Conservation (phyloP, 177 flowering plant genomes). For the Vitis hybrid region DNA sequence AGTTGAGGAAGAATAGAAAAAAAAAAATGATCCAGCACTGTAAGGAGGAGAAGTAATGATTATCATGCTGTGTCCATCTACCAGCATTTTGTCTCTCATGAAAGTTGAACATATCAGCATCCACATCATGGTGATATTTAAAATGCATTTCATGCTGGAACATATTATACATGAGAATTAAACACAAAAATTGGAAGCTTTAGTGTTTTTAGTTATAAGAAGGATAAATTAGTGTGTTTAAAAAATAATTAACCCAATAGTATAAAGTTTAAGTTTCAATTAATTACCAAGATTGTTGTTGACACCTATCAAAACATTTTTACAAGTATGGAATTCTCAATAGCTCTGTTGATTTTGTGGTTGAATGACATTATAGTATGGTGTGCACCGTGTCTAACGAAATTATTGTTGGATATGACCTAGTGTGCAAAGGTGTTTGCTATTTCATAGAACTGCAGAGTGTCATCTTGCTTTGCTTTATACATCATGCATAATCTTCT, state of each 20-base stretch:
- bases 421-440: background rate
- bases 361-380: background rate
- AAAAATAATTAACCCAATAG: background rate
- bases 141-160: too few species aligned
- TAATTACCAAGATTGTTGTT: background rate
- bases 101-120: too few species aligned
- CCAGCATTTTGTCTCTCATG: too few species aligned
- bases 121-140: background rate
- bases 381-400: background rate
- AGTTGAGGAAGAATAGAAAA: too few species aligned
- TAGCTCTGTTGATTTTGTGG: background rate
- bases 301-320: background rate
- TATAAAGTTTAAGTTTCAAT: background rate
- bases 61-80: too few species aligned
- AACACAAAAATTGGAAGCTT: background rate
- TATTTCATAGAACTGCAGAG: background rate
- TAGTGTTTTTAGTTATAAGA: background rate
- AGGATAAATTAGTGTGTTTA: background rate
- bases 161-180: too few species aligned
- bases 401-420: background rate
- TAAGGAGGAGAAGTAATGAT: too few species aligned
- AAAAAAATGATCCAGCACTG: too few species aligned
- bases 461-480: background rate
- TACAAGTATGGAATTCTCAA: background rate
- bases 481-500: conserved; percentile 1